phyloP scores from a whole-genome alignment of 179 eudicot genomes.

The Pouteria campechiana region DNA sequence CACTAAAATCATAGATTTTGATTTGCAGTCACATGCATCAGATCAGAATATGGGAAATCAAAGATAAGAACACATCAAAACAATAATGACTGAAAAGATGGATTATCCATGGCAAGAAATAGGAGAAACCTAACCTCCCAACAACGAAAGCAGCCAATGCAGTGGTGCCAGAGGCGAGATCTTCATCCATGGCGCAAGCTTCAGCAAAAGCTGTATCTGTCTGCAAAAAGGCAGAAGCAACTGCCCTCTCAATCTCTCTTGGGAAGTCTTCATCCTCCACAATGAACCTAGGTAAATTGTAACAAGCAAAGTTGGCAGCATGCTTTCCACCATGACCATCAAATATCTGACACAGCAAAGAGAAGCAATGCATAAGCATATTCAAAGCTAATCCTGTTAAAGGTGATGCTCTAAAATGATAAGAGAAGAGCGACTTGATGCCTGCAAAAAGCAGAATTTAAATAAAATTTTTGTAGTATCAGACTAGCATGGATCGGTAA shows the following conservation, averaged over 20 bases:
- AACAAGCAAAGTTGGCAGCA: constrained; percentile 90
- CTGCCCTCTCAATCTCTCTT: constrained; percentile 56
- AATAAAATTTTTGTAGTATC: too few relatives aligned
- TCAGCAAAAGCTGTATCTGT: constrained; percentile 87
- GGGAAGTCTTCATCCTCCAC: constrained; percentile 63
- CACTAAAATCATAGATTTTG: too few relatives aligned
- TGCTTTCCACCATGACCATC: constrained; percentile 98
- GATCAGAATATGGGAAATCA: background rate
- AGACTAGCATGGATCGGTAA: background rate
- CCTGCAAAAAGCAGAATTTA: too few relatives aligned
- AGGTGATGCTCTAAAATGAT: too few relatives aligned
- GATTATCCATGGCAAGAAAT: background rate
- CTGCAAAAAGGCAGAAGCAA: constrained; percentile 68
- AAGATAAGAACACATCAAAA: background rate
- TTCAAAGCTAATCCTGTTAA: too few relatives aligned
- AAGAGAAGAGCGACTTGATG: too few relatives aligned
- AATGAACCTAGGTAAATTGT: constrained; percentile 70
- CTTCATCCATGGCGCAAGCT: constrained; percentile 68
- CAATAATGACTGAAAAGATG: background rate
- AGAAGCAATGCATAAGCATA: background rate
- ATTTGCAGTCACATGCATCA: too few relatives aligned
- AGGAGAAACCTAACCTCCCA: constrained; percentile 52
- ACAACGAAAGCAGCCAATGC: constrained; percentile 78
- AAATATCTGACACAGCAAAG: constrained; percentile 38
- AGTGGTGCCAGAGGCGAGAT: constrained; percentile 91